phyloP scores from a whole-genome alignment of 2,329 filamentous ascomycete species.

The Colletotrichum sp. region DNA sequence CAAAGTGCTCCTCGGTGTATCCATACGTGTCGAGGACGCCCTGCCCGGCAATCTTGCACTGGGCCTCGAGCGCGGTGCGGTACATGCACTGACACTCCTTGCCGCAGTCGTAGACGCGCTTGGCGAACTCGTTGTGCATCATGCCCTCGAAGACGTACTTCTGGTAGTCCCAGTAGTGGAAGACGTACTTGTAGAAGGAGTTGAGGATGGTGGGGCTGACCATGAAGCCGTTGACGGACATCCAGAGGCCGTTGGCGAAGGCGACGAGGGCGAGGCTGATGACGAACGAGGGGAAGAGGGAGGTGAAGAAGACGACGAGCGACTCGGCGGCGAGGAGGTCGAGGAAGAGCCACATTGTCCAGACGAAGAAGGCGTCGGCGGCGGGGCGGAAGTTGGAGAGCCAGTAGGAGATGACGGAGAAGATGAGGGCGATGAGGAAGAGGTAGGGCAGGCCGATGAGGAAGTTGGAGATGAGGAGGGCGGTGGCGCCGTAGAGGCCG shows the following conservation, averaged over 20 bases:
- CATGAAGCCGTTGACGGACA: conserved; percentile 84
- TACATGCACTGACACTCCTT: conserved; percentile 74
- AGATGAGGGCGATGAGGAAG: conserved; percentile 78
- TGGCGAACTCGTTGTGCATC: conserved; percentile 87
- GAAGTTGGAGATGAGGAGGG: conserved; percentile 81
- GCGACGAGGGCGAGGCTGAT: conserved; percentile 79
- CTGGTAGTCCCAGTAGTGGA: conserved; percentile 90
- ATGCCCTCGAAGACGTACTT: conserved; percentile 88
- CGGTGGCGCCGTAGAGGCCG: conserved; percentile 76
- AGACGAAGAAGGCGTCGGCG: conserved; percentile 73
- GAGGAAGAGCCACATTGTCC: conserved; percentile 85
- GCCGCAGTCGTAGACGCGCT: conserved; percentile 67
- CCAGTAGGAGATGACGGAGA: conserved; percentile 81
- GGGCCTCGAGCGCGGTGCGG: conserved; percentile 60
- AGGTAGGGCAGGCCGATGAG: conserved; percentile 82
- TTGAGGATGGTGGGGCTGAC: conserved; percentile 77
- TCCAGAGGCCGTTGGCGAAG: conserved; percentile 90
- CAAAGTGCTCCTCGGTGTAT: conserved; percentile 67
- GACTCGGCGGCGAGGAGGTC: conserved; percentile 84
- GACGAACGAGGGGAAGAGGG: conserved; percentile 80
- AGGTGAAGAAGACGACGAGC: conserved; percentile 78
- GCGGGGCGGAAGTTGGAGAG: conserved; percentile 75
- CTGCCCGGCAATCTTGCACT: conserved; percentile 74
- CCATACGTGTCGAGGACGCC: conserved; percentile 75
- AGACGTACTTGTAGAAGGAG: conserved; percentile 85